Percentiles rank a stretch among this genome's conserved stretches.
These are phyloP conservation scores for Dendryphion nanum DNA, from an alignment of 2,329 filamentous ascomycete species.

Conservation along the genomic window DNA sequence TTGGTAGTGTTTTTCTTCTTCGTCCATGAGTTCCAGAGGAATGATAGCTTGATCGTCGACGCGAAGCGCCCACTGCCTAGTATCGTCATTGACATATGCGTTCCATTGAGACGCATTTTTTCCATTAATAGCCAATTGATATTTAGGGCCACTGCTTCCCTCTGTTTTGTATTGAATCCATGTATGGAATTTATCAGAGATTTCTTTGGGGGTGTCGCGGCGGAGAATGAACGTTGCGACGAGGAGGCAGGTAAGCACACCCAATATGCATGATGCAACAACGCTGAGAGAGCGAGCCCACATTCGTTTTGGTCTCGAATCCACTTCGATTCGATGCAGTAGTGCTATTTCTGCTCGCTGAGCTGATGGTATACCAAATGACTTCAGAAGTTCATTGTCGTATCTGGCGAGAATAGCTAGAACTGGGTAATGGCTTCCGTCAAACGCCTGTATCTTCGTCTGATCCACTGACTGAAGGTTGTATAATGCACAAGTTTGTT, in stretches of 20 bases:
- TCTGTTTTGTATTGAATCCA: slow-evolving; percentile 6
- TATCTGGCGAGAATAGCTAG: slow-evolving; percentile 4
- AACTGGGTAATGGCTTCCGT: not conserved
- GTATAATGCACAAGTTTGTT: slow-evolving; percentile 4
- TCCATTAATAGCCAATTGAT: slow-evolving; percentile 5
- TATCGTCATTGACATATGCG: not conserved
- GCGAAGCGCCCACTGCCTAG: slow-evolving; percentile 10
- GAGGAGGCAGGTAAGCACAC: not conserved
- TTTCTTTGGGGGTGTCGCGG: not conserved
- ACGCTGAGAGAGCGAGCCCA: not conserved
- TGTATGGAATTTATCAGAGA: slow-evolving; percentile 1
- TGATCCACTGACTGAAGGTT: not conserved
- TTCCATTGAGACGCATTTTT: slow-evolving; percentile 5
- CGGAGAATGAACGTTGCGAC: not conserved
- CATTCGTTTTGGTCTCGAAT: not conserved
- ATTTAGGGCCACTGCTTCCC: slow-evolving; percentile 9
- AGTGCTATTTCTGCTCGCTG: not conserved
- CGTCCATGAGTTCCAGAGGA: slow-evolving; percentile 6
- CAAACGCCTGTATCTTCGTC: not conserved
- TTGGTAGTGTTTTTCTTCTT: slow-evolving; percentile 11
- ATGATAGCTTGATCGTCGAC: slow-evolving; percentile 17
- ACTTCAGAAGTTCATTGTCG: slow-evolving; percentile 1
- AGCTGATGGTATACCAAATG: slow-evolving; percentile 2
- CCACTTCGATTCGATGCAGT: not conserved
- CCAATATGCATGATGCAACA: not conserved